A percentile compares a stretch with the other conserved stretches of the same genome.
Evolutionary conservation across 208 protist genomes (phyloP).

Genomic region (Angomonas ambiguus): DNA sequence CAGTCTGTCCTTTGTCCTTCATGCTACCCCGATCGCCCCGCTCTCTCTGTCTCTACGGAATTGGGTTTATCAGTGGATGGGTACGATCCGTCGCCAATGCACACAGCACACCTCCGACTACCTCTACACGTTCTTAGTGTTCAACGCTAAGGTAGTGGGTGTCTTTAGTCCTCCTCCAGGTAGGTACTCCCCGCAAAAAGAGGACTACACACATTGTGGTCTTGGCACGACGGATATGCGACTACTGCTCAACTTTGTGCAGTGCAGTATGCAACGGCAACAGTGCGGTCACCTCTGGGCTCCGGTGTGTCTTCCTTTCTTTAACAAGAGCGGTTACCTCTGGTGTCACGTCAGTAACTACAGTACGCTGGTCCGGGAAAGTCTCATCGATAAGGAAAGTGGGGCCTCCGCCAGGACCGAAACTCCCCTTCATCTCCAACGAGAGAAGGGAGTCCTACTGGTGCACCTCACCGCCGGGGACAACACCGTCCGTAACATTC

Average conservation of each 20-base stretch:
- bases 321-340: slow-evolving; percentile 69
- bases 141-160: slow-evolving; percentile 27
- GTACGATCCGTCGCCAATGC: not conserved
- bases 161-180: slow-evolving; percentile 15
- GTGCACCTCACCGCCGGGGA: slow-evolving; percentile 42
- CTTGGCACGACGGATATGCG: slow-evolving; percentile 51
- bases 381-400: not conserved
- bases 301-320: slow-evolving; percentile 67
- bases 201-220: slow-evolving; percentile 12
- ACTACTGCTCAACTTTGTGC: slow-evolving; percentile 56
- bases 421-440: not conserved
- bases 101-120: not conserved
- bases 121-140: slow-evolving; percentile 32
- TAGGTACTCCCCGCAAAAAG: slow-evolving; percentile 10
- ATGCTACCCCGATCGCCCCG: slow-evolving; percentile 27
- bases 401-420: not conserved
- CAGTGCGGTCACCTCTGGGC: slow-evolving; percentile 68
- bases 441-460: slow-evolving; percentile 30
- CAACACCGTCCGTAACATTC: slow-evolving; percentile 27
- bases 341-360: slow-evolving; percentile 59
- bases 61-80: not conserved
- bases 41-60: slow-evolving; percentile 11
- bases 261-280: slow-evolving; percentile 30
- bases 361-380: not conserved
- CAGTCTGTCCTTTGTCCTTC: slow-evolving; percentile 44